These are phyloP conservation scores for Paramecium bursaria DNA, from an alignment of 73 alveolate species.

Conservation along the genomic window DNA sequence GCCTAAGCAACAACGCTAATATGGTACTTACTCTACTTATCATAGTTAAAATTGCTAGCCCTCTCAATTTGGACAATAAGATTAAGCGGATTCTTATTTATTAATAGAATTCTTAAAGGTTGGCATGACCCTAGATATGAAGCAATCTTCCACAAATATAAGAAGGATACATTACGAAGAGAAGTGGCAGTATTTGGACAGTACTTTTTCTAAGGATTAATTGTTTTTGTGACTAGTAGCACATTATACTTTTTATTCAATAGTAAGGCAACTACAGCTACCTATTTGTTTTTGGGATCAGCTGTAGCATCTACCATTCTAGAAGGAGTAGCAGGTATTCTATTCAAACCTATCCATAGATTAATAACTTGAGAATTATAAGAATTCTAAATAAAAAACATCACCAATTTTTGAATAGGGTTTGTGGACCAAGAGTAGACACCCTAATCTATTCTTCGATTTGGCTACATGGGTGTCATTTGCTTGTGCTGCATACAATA, in stretches of 20 bases:
- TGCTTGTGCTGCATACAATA: slow-evolving; percentile 19
- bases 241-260: slow-evolving; percentile 31
- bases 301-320: not conserved
- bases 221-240: slow-evolving; percentile 13
- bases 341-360: no score
- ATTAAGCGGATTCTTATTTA: slow-evolving; percentile 11
- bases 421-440: slow-evolving; percentile 52
- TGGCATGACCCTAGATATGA: slow-evolving; percentile 28
- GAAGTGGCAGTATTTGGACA: slow-evolving; percentile 2
- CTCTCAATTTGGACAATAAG: slow-evolving; percentile 39
- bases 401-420: not conserved
- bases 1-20: slow-evolving; percentile 1
- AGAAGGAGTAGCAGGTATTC: slow-evolving; percentile 54
- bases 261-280: not conserved
- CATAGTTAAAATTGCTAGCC: not conserved
- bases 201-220: slow-evolving; percentile 24
- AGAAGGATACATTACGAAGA: not conserved
- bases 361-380: slow-evolving; percentile 8
- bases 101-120: slow-evolving; percentile 14
- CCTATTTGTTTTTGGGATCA: not conserved
- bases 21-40: not conserved
- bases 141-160: slow-evolving; percentile 3
- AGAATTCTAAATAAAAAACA: not conserved
- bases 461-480: slow-evolving; percentile 37
- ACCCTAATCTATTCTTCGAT: slow-evolving; percentile 54